Evolutionary conservation across 2,329 filamentous ascomycete genomes (phyloP).

Genomic region (Lanzia echinophila): DNA sequence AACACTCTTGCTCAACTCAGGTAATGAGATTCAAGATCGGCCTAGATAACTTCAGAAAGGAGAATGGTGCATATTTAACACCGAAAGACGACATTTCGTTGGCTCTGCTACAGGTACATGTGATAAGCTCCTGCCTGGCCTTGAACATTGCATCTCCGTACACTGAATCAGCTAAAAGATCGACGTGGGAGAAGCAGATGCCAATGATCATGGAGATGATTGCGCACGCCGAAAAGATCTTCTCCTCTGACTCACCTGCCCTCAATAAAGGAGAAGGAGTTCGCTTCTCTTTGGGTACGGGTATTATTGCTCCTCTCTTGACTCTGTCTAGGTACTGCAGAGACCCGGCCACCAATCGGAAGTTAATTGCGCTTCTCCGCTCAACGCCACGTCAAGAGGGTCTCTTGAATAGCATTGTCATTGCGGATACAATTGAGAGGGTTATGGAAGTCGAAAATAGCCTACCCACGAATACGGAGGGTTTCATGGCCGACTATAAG

Average conservation of each 20-base stretch:
- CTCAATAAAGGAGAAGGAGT: no score
- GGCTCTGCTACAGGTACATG: conserved; percentile 9
- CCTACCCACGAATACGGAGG: no score
- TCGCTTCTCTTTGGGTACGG: no score
- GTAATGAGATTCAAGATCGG: conserved; percentile 7
- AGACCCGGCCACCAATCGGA: no score
- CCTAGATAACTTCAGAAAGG: conserved; percentile 4
- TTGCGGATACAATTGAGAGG: no score
- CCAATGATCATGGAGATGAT: neutral
- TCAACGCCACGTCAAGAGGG: no score
- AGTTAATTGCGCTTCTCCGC: no score
- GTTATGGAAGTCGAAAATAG: no score
- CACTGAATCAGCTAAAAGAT: neutral
- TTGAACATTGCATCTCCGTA: conserved; percentile 7
- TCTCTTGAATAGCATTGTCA: no score
- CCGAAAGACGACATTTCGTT: conserved; percentile 12
- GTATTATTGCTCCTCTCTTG: no score
- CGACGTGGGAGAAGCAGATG: neutral
- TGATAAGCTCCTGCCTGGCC: conserved; percentile 3
- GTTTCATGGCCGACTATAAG: no score
- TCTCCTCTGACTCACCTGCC: neutral
- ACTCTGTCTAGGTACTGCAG: no score
- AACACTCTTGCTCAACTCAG: neutral
- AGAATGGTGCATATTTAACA: conserved; percentile 5
- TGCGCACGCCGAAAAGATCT: neutral